Evolutionary conservation across 306 rosid species (phyloP).

Genomic region (Castanopsis chinensis): DNA sequence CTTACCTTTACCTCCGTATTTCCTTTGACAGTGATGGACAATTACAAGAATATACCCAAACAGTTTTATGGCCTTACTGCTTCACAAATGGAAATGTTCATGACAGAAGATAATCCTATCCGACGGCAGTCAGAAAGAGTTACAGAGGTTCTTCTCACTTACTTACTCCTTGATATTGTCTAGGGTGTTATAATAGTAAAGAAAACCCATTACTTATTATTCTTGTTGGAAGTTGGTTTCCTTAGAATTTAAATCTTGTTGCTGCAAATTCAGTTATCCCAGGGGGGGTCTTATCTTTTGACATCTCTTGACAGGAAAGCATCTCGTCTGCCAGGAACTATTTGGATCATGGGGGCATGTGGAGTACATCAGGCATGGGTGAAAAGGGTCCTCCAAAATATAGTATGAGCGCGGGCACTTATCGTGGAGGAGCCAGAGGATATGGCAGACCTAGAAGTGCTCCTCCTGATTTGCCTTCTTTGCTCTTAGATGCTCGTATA

Average conservation of each 20-base stretch:
- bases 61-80: slow-evolving; percentile 81
- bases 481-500: slow-evolving; percentile 86
- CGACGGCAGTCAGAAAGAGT: slow-evolving; percentile 57
- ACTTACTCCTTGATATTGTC: slow-evolving; percentile 3
- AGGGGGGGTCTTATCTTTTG: slow-evolving; percentile 12
- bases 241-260: not conserved
- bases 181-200: not conserved
- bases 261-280: not conserved
- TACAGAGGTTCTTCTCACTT: slow-evolving; percentile 63
- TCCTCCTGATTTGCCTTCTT: slow-evolving; percentile 96
- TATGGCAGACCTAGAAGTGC: slow-evolving; percentile 68
- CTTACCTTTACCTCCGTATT: slow-evolving; percentile 10
- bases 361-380: slow-evolving; percentile 53
- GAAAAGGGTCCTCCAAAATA: slow-evolving; percentile 47
- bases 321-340: slow-evolving; percentile 76
- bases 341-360: slow-evolving; percentile 76
- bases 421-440: slow-evolving; percentile 80
- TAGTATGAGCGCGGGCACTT: slow-evolving; percentile 90
- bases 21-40: slow-evolving; percentile 65
- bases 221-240: slow-evolving; percentile 12
- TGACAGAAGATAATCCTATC: slow-evolving; percentile 75
- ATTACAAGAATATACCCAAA: slow-evolving; percentile 71
- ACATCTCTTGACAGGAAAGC: slow-evolving; percentile 55
- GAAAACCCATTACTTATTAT: not conserved
- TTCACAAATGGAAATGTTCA: slow-evolving; percentile 92